Base-by-base conservation (phyloP, 192 early-diverging fungal species). In the Geosiphon pyriformis region DNA sequence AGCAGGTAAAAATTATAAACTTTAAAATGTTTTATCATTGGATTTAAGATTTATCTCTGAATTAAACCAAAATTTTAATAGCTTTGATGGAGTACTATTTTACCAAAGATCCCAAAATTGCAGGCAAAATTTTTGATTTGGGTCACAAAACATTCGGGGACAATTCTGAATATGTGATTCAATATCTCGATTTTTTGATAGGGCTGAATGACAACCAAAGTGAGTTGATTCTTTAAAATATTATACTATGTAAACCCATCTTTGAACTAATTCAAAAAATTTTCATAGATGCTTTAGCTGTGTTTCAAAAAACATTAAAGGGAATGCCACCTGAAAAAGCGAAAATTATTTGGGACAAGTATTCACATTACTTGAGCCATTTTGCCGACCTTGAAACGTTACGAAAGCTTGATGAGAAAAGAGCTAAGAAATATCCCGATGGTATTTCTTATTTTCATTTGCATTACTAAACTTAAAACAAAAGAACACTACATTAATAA, bases 11-110 rank as follows among this genome's bases (percentile, higher is more conserved):
- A 30, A 31, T 34, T 4, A 52, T 3, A 23, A n/a, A 46, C 58
- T 66, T 8, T 25, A 27, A 11, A 17, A 0, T 17, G 10, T 57
- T 32, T 29, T 2, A 7, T 57, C 30, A 17, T 31, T 57, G 20
- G 32, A 32, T 15, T 32, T 17, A 31, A 53, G 8, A 17, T 17
- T 17, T 57, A 31, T 57, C 20, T 57, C 32, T 12, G 2, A 57
- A 30, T 57, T 31, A 1, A 57, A 31, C 10, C 11, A 42, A 42
- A 10, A 67, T 69, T 54, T 67, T 64, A 1, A 42, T 75, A 61
- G 95, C 94, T 10, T 68, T 93, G 35, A 91, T 96, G 91, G 95
- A 98, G 75, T 93, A 92, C 72, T 88, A 95, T 70, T 84, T 88
- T 61, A 92, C 84, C 53, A 96, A 95, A 78, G 90, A 94, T 63